These are phyloP conservation scores for Melocanna baccifera DNA, from an alignment of 176 grass and related monocot genomes.

Conservation along the genomic window DNA sequence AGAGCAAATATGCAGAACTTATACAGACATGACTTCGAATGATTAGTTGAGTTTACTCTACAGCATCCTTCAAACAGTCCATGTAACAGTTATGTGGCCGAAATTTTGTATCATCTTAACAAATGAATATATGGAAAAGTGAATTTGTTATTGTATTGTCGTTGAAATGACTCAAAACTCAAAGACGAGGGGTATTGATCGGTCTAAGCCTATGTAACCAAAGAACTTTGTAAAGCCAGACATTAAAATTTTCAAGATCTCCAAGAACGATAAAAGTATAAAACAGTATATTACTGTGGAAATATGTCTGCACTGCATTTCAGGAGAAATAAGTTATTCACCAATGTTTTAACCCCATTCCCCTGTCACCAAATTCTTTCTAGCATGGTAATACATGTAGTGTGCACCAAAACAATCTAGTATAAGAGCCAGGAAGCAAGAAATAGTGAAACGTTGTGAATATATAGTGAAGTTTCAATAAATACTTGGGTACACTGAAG, in stretches of 20 bases:
- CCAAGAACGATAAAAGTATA: background rate
- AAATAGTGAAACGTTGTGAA: constrained; percentile 12
- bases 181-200: background rate
- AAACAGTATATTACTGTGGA: background rate
- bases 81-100: background rate
- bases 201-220: background rate
- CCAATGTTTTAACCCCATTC: background rate
- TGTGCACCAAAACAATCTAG: background rate
- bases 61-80: background rate
- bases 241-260: background rate
- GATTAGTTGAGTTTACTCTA: background rate
- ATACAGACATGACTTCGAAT: background rate
- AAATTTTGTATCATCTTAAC: constrained; percentile 2
- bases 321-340: background rate
- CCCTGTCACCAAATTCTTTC: background rate
- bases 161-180: background rate
- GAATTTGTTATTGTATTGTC: background rate
- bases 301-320: background rate
- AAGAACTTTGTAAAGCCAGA: background rate
- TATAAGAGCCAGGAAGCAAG: background rate
- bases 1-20: background rate
- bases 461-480: background rate
- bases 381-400: background rate
- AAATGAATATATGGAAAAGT: constrained; percentile 8
- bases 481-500: background rate